Conservation (phyloP, 2,329 filamentous ascomycete species). For the Fusarium sp. region DNA sequence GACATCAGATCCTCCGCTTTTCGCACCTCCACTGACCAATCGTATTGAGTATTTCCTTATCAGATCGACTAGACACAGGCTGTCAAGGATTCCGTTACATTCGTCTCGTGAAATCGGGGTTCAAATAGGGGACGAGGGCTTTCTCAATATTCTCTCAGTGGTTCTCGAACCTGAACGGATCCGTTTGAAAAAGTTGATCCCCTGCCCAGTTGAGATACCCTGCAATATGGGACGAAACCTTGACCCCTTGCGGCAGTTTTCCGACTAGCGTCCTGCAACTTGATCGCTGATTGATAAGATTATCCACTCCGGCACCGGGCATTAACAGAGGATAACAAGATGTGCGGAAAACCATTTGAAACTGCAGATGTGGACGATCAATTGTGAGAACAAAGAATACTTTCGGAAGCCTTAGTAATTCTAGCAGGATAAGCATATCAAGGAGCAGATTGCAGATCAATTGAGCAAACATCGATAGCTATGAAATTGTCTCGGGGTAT, state of each 20-base stretch:
- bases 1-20: conserved; percentile 39
- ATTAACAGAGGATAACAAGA: not conserved
- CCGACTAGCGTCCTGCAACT: conserved; percentile 37
- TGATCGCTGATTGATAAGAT: conserved; percentile 48
- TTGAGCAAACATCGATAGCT: too few species aligned
- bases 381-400: not conserved
- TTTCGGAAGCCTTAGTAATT: too few species aligned
- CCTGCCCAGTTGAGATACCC: conserved; percentile 4
- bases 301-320: conserved; percentile 22
- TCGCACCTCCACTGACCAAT: conserved; percentile 15
- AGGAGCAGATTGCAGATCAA: too few species aligned
- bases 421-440: too few species aligned
- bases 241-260: conserved; percentile 5
- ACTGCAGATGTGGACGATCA: too few species aligned
- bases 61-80: conserved; percentile 41
- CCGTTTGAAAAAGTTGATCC: conserved; percentile 5
- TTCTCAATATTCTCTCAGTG: conserved; percentile 5
- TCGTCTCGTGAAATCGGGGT: conserved; percentile 6
- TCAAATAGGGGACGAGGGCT: conserved; percentile 8
- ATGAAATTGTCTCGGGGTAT: too few species aligned
- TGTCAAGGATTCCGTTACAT: conserved; percentile 16
- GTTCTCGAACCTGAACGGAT: conserved; percentile 1
- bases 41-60: conserved; percentile 19
- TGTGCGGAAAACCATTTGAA: not conserved
- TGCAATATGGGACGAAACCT: conserved; percentile 18